phyloP scores from a whole-genome alignment of 2,329 filamentous ascomycete genomes.

The Diplocarpon rosae region DNA sequence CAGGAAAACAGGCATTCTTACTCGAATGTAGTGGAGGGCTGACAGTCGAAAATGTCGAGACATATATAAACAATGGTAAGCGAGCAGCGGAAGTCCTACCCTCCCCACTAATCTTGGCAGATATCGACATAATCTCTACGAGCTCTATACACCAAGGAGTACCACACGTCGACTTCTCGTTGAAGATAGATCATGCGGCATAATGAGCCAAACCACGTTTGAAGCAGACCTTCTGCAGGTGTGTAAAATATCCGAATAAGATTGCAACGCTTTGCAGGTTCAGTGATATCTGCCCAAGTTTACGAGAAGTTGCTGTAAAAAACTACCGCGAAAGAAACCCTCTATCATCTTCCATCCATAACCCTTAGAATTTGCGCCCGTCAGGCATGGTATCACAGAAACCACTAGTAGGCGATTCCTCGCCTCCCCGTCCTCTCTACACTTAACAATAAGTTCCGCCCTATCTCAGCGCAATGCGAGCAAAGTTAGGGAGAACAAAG shows the following conservation, averaged over 20 bases:
- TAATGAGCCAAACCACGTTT: not conserved
- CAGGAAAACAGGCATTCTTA: conserved; percentile 60
- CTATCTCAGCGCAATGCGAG: conserved; percentile 60
- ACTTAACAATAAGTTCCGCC: not conserved
- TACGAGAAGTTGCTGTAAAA: not conserved
- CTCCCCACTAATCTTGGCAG: conserved; percentile 32
- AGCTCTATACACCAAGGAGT: conserved; percentile 96
- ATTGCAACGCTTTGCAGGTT: not conserved
- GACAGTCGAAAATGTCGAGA: conserved; percentile 70
- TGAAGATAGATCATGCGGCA: conserved; percentile 59
- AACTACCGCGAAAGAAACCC: conserved; percentile 2
- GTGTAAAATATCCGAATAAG: not conserved
- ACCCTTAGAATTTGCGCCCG: not conserved
- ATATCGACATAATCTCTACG: conserved; percentile 92
- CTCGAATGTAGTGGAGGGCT: conserved; percentile 90
- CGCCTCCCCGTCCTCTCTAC: not conserved
- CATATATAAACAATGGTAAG: conserved; percentile 66
- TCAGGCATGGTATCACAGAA: conserved; percentile 12
- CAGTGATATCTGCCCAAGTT: not conserved
- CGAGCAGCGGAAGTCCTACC: conserved; percentile 10
- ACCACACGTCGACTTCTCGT: conserved; percentile 85
- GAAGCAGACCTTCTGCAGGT: not conserved
- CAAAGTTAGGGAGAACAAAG: conserved; percentile 90
- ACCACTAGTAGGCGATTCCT: not conserved
- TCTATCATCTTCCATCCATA: conserved; percentile 1